A percentile compares a stretch with the other conserved stretches of the same genome.
Conservation (phyloP, 768 basidiomycete species). For the Calvatia gigantea region DNA sequence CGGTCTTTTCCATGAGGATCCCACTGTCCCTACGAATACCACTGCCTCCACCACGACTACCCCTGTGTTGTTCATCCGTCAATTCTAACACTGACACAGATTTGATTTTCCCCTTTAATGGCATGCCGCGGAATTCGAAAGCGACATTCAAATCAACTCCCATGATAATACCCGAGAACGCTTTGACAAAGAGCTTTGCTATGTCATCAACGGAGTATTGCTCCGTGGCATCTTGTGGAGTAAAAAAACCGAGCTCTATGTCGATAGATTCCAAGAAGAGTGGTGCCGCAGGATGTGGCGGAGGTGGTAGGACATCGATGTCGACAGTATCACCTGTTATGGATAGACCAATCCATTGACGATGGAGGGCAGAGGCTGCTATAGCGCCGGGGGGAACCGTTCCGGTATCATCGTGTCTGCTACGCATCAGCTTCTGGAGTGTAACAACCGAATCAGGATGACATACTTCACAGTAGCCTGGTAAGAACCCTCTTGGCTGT, state of each 20-base stretch:
- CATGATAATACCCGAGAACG: conserved; percentile 71
- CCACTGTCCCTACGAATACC: conserved; percentile 44
- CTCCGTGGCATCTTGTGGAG: conserved; percentile 51
- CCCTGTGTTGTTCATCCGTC: conserved; percentile 54
- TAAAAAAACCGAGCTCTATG: conserved; percentile 70
- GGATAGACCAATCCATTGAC: conserved; percentile 90
- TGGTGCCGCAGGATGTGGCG: conserved; percentile 46
- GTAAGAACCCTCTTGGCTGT: conserved; percentile 62
- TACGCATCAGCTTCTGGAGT: not conserved
- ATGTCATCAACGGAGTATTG: conserved; percentile 91
- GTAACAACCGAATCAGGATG: not conserved
- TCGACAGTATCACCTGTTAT: conserved; percentile 71
- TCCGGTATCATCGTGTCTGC: conserved; percentile 76
- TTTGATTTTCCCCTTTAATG: conserved; percentile 68
- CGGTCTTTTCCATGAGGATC: conserved; percentile 88
- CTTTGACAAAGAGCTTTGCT: conserved; percentile 65
- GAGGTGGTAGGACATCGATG: conserved; percentile 57
- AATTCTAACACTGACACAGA: conserved; percentile 58
- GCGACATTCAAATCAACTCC: conserved; percentile 66
- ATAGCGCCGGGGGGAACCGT: conserved; percentile 66
- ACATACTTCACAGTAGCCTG: conserved; percentile 72
- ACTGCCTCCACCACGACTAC: conserved; percentile 22
- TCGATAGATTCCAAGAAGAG: conserved; percentile 77
- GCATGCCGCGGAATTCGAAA: conserved; percentile 87
- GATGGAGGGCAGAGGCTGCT: conserved; percentile 73